phyloP scores from a whole-genome alignment of 2,329 filamentous ascomycete species.

The Epichloe baconii region DNA sequence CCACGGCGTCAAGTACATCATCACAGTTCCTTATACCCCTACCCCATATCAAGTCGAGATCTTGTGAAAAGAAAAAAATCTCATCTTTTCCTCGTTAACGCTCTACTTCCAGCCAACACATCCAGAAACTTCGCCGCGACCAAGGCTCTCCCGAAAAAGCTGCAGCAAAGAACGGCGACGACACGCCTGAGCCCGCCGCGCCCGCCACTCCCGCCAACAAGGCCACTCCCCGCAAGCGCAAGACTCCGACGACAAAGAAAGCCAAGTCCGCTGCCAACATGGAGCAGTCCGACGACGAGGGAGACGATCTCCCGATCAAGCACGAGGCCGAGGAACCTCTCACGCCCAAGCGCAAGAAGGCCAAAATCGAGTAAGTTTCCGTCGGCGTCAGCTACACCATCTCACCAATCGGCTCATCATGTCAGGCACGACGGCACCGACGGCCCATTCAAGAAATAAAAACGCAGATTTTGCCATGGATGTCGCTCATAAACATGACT shows the following conservation, averaged over 20 bases:
- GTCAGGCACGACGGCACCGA: too few species aligned
- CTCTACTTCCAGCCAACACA: constrained; percentile 26
- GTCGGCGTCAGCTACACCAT: too few species aligned
- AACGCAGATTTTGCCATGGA: too few species aligned
- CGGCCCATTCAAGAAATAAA: too few species aligned
- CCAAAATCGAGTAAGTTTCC: not conserved
- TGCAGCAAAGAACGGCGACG: constrained; percentile 6
- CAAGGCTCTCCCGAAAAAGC: constrained; percentile 12
- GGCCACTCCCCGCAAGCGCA: constrained; percentile 20
- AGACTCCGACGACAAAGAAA: constrained; percentile 15
- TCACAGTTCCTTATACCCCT: constrained; percentile 7
- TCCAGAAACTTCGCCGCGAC: constrained; percentile 31
- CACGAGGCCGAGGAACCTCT: not conserved
- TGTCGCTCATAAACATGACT: too few species aligned
- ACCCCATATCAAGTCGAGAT: not conserved
- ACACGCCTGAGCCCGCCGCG: not conserved
- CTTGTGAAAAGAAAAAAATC: too few species aligned
- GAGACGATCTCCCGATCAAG: not conserved
- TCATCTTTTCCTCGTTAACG: not conserved
- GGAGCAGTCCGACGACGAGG: constrained; percentile 13
- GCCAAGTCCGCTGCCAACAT: constrained; percentile 7
- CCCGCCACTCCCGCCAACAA: not conserved
- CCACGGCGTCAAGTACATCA: constrained; percentile 25
- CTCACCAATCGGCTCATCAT: too few species aligned
- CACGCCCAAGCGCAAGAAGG: constrained; percentile 12